Evolutionary conservation across 2,329 filamentous ascomycete genomes (phyloP), one percentile per base, ranked within the genome.

Genomic region (Albifimbria verrucaria): DNA sequence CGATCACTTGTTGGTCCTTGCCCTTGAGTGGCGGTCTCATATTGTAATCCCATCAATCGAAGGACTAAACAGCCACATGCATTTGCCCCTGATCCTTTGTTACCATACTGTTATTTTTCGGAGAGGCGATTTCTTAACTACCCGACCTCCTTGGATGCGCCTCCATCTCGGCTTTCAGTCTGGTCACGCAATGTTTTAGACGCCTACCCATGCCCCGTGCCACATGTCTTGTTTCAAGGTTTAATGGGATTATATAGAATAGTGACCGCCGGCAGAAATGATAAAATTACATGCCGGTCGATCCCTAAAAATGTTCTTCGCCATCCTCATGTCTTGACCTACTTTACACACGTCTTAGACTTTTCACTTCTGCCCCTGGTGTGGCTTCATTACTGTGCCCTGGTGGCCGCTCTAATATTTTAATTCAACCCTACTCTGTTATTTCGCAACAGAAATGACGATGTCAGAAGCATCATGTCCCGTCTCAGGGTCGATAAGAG

Each of bases 401-500:
- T 39, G 32, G 32, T 17, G 32, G 32, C 32, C 11, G 15, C 18
- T 39, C 18, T 39, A 39, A 39, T 39, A 39, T 15, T 15, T 5
- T 39, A 39, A 12, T 39, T 6, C 12, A 4, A 12, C 32, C 32
- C 32, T 39, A 39, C 15, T 39, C 15, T 17, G 4, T 39, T n/a
- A 39, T 39, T 39, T 12, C 26, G 9, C 26, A 32, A 32, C 11
- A 6, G 32, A 5, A 6, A 47, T 47, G 46, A 15, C 7, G 10
- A 69, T 69, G 67, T 68, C 66, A 20, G 55, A 65, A 23, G 55
- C 58, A 48, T 68, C 65, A 10, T 69, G 66, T 50, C 66, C 67
- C 6, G 62, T 68, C 12, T 68, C 67, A n/a, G 66, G 63, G 10
- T 68, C 66, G 0, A 22, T 55, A 4, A 58, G 57, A n/a, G 63